phyloP scores from a whole-genome alignment of 2,329 filamentous ascomycete genomes.

The Aspergillus persii region DNA sequence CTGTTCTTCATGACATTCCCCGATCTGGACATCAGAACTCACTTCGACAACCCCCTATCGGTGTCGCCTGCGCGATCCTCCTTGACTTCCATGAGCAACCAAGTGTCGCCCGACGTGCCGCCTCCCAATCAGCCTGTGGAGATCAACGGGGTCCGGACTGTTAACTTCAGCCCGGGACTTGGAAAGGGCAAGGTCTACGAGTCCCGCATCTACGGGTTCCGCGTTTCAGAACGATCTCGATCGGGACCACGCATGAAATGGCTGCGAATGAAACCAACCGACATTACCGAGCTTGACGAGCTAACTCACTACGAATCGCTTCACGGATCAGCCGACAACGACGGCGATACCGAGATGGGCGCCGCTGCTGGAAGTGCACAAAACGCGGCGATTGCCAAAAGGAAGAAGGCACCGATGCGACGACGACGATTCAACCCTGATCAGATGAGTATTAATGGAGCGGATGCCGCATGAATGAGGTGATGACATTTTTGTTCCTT shows the following conservation, averaged over 20 bases:
- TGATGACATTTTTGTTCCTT: constrained; percentile 10
- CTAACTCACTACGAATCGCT: constrained; percentile 38
- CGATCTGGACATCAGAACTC: constrained; percentile 79
- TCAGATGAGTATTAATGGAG: constrained; percentile 35
- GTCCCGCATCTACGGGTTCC: constrained; percentile 93
- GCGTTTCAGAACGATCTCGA: constrained; percentile 83
- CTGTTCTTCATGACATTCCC: constrained; percentile 99
- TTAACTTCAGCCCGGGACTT: constrained; percentile 85
- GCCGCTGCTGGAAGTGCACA: constrained; percentile 25
- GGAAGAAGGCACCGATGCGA: constrained; percentile 45
- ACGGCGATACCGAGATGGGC: constrained; percentile 41
- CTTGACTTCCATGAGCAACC: constrained; percentile 30
- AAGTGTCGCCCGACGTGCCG: constrained; percentile 28
- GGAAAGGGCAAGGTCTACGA: constrained; percentile 84
- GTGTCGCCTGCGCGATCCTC: constrained; percentile 30
- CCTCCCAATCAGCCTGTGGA: constrained; percentile 49
- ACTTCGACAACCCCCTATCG: constrained; percentile 53
- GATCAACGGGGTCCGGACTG: constrained; percentile 82
- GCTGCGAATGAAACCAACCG: constrained; percentile 78
- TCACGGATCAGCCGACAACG: constrained; percentile 32
- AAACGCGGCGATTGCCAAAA: constrained; percentile 39
- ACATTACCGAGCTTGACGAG: constrained; percentile 84
- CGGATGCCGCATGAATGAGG: constrained; percentile 18
- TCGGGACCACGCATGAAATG: constrained; percentile 96
- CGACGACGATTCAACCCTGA: constrained; percentile 36